phyloP scores from a whole-genome alignment of 352 stramenopile genomes.

The Pythium coloratum region DNA sequence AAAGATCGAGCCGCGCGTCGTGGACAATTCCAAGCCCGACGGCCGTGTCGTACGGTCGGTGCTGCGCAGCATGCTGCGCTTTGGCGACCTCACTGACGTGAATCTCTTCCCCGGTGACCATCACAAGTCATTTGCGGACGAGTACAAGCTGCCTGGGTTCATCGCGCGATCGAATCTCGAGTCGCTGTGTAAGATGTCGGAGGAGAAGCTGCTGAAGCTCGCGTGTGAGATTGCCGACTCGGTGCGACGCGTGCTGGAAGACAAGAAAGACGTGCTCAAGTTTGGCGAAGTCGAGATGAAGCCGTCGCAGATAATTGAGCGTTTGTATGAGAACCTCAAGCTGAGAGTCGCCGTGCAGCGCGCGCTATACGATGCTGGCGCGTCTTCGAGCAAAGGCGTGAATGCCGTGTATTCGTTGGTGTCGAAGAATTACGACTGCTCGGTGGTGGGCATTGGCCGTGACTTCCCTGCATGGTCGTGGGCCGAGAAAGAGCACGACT shows the following conservation, averaged over 20 bases:
- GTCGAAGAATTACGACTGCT: conserved; percentile 67
- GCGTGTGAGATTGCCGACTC: conserved; percentile 64
- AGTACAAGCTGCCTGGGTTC: conserved; percentile 79
- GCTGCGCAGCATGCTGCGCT: conserved; percentile 69
- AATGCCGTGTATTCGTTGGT: conserved; percentile 61
- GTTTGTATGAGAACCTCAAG: conserved; percentile 86
- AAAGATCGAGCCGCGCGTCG: conserved; percentile 39
- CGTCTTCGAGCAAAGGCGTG: conserved; percentile 39
- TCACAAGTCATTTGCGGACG: conserved; percentile 65
- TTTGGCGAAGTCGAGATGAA: conserved; percentile 76
- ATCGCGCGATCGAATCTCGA: conserved; percentile 64
- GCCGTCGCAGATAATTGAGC: conserved; percentile 73
- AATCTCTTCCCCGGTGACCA: conserved; percentile 40
- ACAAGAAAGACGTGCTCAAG: conserved; percentile 75
- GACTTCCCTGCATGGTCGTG: conserved; percentile 73
- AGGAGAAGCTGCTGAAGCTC: conserved; percentile 55
- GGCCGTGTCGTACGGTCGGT: conserved; percentile 71
- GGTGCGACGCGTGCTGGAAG: conserved; percentile 51
- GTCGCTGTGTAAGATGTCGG: conserved; percentile 50
- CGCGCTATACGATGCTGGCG: conserved; percentile 52
- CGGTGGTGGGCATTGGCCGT: conserved; percentile 56
- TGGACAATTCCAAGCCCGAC: conserved; percentile 46
- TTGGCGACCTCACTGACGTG: conserved; percentile 78
- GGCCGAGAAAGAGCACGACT: conserved; percentile 84
- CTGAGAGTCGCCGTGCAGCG: conserved; percentile 81